Conservation (phyloP, 176 grass and related monocot genomes). For the Secale cereale region DNA sequence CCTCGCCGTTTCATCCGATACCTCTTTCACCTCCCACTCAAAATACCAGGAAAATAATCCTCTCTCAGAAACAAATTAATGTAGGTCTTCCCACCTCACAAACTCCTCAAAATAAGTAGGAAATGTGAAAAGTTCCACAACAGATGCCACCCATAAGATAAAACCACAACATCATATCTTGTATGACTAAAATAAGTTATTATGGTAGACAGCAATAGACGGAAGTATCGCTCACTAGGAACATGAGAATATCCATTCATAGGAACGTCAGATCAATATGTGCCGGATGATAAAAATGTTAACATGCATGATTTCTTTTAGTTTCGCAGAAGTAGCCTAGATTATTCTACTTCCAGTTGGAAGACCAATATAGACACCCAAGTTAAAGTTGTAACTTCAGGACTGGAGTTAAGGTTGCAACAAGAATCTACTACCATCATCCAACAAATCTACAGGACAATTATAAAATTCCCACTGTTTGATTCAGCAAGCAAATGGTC, state of each 20-base stretch:
- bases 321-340: neutral
- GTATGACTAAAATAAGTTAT: neutral
- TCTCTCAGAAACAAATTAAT: neutral
- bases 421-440: neutral
- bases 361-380: neutral
- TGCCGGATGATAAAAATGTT: neutral
- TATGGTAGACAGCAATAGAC: neutral
- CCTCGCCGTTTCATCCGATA: neutral
- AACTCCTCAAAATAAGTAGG: neutral
- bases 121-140: neutral
- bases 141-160: neutral
- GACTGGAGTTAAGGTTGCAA: neutral
- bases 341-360: conserved; percentile 3
- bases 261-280: neutral
- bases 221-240: neutral
- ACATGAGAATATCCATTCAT: neutral
- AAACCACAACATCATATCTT: neutral
- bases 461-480: neutral
- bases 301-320: neutral
- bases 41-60: neutral
- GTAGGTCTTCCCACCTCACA: neutral
- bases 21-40: neutral
- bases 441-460: neutral
- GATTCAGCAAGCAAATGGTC: neutral
- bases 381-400: neutral